These are phyloP conservation scores for Leishmania amazonensis DNA, from an alignment of 208 protist species.

Conservation along the genomic window DNA sequence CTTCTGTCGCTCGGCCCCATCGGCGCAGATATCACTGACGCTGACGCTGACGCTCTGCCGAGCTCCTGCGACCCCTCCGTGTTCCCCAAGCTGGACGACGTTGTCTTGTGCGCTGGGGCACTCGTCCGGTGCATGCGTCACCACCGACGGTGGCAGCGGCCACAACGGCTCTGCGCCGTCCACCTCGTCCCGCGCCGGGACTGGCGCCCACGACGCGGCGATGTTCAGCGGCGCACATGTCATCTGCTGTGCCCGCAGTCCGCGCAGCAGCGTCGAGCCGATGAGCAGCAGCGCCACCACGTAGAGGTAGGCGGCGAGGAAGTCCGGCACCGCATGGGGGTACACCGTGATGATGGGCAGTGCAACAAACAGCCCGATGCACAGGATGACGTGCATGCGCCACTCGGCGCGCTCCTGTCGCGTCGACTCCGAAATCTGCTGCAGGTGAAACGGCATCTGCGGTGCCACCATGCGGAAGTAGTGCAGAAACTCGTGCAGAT, in stretches of 20 bases:
- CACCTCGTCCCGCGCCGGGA: constrained; percentile 12
- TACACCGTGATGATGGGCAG: constrained; percentile 56
- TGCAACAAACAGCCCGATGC: constrained; percentile 28
- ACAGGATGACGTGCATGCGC: constrained; percentile 48
- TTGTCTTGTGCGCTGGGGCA: background rate
- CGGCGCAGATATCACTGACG: background rate
- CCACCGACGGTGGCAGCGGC: background rate
- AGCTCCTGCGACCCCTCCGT: background rate
- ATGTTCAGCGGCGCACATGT: constrained; percentile 46
- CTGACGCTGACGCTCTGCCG: background rate
- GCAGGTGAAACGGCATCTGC: constrained; percentile 29
- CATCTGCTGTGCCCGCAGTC: constrained; percentile 40
- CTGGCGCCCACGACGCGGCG: constrained; percentile 38
- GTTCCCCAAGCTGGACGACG: background rate
- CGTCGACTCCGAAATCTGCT: constrained; percentile 33
- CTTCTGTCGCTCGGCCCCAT: background rate
- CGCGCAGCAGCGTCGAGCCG: constrained; percentile 35
- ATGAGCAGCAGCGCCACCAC: constrained; percentile 31
- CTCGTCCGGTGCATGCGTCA: background rate
- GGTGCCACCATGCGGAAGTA: constrained; percentile 54
- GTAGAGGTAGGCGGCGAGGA: constrained; percentile 40
- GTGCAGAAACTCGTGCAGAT: constrained; percentile 47
- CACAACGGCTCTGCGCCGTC: background rate
- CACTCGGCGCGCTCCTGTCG: constrained; percentile 39
- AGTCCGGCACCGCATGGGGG: constrained; percentile 41